phyloP scores from a whole-genome alignment of 1,284 basidiomycete species.

The Malassezia vespertilionis region DNA sequence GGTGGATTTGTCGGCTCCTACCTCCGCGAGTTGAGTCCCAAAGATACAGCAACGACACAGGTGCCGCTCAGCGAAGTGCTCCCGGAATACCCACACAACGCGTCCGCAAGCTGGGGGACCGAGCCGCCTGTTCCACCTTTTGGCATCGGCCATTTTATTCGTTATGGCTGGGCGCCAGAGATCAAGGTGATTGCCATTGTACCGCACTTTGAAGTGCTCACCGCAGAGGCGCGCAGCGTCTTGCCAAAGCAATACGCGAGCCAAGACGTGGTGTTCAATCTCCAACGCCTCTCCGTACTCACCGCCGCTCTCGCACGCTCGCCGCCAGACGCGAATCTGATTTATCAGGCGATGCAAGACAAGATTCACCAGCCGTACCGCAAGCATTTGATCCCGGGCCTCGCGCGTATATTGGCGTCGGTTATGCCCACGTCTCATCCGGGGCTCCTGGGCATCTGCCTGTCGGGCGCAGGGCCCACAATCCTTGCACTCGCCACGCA shows the following conservation, averaged over 20 bases:
- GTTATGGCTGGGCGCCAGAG: slow-evolving; percentile 72
- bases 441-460: slow-evolving; percentile 87
- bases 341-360: slow-evolving; percentile 99
- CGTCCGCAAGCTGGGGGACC: slow-evolving; percentile 76
- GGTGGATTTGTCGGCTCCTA: slow-evolving; percentile 98
- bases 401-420: slow-evolving; percentile 55
- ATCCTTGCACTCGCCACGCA: slow-evolving; percentile 88
- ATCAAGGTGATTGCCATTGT: slow-evolving; percentile 93
- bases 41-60: slow-evolving; percentile 58
- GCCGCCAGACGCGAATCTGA: slow-evolving; percentile 82
- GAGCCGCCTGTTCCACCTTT: slow-evolving; percentile 75
- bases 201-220: slow-evolving; percentile 89
- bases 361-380: slow-evolving; percentile 94
- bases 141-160: slow-evolving; percentile 88
- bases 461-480: slow-evolving; percentile 94
- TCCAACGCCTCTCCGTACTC: slow-evolving; percentile 92
- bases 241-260: slow-evolving; percentile 72
- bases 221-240: slow-evolving; percentile 81
- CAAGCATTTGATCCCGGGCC: slow-evolving; percentile 78
- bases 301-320: slow-evolving; percentile 83
- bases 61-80: slow-evolving; percentile 92
- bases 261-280: slow-evolving; percentile 87
- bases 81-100: slow-evolving; percentile 88
- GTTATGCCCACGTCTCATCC: slow-evolving; percentile 82
- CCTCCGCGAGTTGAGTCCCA: slow-evolving; percentile 63